Evolutionary conservation across 306 rosid genomes (phyloP).

Genomic region (Inga leiocalycina): DNA sequence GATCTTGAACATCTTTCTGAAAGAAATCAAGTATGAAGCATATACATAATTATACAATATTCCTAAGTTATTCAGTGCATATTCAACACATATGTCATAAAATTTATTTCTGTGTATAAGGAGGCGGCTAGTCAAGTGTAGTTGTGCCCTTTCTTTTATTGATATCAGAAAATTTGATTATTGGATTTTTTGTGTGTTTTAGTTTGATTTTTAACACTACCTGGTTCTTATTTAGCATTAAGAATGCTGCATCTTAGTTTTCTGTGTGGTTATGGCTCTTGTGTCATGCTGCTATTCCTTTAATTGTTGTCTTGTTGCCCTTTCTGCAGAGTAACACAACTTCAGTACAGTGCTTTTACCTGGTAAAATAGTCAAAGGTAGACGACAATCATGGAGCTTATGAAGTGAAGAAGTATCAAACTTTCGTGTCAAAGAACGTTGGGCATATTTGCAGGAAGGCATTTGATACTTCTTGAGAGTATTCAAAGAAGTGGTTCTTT

Average conservation of each 20-base stretch:
- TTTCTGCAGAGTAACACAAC: slow-evolving; percentile 47
- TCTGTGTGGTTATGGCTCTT: slow-evolving; percentile 20
- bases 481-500: slow-evolving; percentile 18
- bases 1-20: slow-evolving; percentile 3
- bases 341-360: slow-evolving; percentile 7
- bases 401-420: slow-evolving; percentile 7
- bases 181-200: neutral
- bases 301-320: slow-evolving; percentile 25
- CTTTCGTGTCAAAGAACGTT: neutral
- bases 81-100: neutral
- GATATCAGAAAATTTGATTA: neutral
- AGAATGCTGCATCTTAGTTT: slow-evolving; percentile 19
- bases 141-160: neutral
- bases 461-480: slow-evolving; percentile 26
- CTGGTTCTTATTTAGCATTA: neutral
- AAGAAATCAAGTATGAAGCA: neutral
- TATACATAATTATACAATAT: neutral
- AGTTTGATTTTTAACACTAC: neutral
- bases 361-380: slow-evolving; percentile 3
- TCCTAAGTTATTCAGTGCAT: neutral
- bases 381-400: slow-evolving; percentile 10
- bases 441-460: slow-evolving; percentile 4
- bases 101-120: neutral
- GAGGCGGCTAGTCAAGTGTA: neutral
- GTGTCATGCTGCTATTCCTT: slow-evolving; percentile 30